Evolutionary conservation across 305 asterid species (phyloP).

Genomic region (Solanum hybrid): DNA sequence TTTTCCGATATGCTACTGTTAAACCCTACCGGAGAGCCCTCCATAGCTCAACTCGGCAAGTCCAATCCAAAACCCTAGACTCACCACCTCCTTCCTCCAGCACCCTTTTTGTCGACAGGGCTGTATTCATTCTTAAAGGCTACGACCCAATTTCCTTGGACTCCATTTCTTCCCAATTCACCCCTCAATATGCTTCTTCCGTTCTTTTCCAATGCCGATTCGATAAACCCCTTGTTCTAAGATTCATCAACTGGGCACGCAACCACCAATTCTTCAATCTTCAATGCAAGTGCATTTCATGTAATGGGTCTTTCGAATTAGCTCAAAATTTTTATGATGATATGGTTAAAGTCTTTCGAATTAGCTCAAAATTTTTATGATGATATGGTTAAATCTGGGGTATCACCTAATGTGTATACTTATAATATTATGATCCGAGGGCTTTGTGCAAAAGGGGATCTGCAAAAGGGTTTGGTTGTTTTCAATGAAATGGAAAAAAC

Average conservation of each 20-base stretch:
- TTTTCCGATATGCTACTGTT: constrained; percentile 38
- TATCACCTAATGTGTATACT: constrained; percentile 72
- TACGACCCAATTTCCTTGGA: constrained; percentile 40
- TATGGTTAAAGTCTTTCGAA: constrained; percentile 36
- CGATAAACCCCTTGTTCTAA: constrained; percentile 31
- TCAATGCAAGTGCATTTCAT: constrained; percentile 43
- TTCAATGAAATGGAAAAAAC: constrained; percentile 53
- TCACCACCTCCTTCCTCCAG: constrained; percentile 27
- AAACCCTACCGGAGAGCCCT: constrained; percentile 28
- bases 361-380: constrained; percentile 36
- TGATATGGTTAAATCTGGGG: constrained; percentile 43
- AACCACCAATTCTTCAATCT: constrained; percentile 53
- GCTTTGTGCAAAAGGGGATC: constrained; percentile 34
- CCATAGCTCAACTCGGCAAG: constrained; percentile 20
- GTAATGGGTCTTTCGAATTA: constrained; percentile 28
- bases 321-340: constrained; percentile 40
- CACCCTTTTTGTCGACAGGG: constrained; percentile 34
- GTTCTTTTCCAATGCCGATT: constrained; percentile 54
- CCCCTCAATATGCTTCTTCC: constrained; percentile 55
- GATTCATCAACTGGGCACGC: constrained; percentile 63
- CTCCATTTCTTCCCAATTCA: constrained; percentile 41
- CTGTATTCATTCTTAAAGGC: constrained; percentile 46
- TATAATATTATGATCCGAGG: constrained; percentile 79
- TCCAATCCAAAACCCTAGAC: constrained; percentile 11
- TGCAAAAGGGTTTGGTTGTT: constrained; percentile 37